Evolutionary conservation across 2,329 filamentous ascomycete species (phyloP).

Genomic region (Colletotrichum cuscutae): DNA sequence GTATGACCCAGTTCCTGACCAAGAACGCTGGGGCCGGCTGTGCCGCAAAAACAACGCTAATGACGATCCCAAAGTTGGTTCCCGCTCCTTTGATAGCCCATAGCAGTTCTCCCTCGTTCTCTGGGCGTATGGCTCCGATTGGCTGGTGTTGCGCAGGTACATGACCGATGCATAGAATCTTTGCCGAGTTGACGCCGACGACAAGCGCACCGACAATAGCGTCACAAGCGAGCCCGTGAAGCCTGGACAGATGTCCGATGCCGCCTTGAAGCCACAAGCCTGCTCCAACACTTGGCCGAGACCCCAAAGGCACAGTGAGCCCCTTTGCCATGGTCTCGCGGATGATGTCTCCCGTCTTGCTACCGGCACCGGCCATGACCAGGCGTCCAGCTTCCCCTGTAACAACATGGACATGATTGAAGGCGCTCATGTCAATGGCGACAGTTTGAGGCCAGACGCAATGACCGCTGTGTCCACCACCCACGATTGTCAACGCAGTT

Average conservation of each 20-base stretch:
- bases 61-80: conserved; percentile 67
- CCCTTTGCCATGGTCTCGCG: conserved; percentile 54
- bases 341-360: conserved; percentile 65
- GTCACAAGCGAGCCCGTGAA: conserved; percentile 68
- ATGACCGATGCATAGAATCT: conserved; percentile 60
- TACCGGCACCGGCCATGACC: conserved; percentile 65
- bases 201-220: conserved; percentile 69
- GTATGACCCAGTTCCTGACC: conserved; percentile 52
- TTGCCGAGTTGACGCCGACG: conserved; percentile 59
- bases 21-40: conserved; percentile 52
- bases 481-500: conserved; percentile 59
- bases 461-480: conserved; percentile 70
- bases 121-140: conserved; percentile 49
- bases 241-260: conserved; percentile 67
- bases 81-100: conserved; percentile 70
- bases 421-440: conserved; percentile 67
- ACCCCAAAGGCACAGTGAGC: conserved; percentile 67
- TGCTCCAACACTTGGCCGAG: conserved; percentile 71
- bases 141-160: conserved; percentile 60
- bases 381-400: conserved; percentile 42
- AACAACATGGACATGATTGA: conserved; percentile 60
- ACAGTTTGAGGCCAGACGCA: conserved; percentile 64
- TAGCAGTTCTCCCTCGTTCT: conserved; percentile 62
- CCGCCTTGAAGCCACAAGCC: conserved; percentile 74
- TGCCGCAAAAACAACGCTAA: conserved; percentile 63